A percentile compares a stretch with the other conserved stretches of the same genome.
These are phyloP conservation scores for Suhomyces choctaworum DNA, from an alignment of 1,139 yeast genomes.

Conservation along the genomic window DNA sequence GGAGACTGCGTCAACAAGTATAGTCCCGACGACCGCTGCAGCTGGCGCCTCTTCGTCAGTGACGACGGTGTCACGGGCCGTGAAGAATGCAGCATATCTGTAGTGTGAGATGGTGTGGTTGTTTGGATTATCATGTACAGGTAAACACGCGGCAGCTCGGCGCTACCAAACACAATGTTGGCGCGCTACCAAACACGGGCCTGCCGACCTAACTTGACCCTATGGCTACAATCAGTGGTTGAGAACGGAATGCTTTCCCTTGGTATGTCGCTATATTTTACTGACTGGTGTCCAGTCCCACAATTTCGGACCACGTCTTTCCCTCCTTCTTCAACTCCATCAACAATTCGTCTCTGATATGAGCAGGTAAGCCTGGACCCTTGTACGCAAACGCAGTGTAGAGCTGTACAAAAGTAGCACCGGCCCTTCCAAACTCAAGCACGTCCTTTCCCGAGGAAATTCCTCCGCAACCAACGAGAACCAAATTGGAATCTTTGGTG, in stretches of 20 bases:
- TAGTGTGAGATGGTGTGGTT: too few species aligned
- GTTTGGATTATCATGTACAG: too few species aligned
- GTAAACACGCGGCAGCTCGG: too few species aligned
- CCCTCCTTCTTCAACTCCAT: slow-evolving; percentile 69
- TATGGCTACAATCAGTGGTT: too few species aligned
- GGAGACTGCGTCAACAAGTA: slow-evolving; percentile 44
- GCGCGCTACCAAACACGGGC: too few species aligned
- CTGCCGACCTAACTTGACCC: too few species aligned
- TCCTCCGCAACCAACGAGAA: slow-evolving; percentile 94
- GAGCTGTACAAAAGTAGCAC: slow-evolving; percentile 82
- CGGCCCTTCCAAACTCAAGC: slow-evolving; percentile 88
- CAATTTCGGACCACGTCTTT: slow-evolving; percentile 78
- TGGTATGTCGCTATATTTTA: neutral
- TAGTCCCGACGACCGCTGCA: slow-evolving; percentile 45
- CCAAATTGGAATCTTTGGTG: slow-evolving; percentile 69
- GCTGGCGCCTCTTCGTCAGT: slow-evolving; percentile 24
- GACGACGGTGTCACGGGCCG: slow-evolving; percentile 19
- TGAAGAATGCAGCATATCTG: slow-evolving; percentile 12
- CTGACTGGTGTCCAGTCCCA: slow-evolving; percentile 64
- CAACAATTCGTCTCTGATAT: slow-evolving; percentile 74
- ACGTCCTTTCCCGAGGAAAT: slow-evolving; percentile 83
- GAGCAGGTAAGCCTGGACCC: slow-evolving; percentile 86
- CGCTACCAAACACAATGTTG: neutral
- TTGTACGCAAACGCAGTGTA: slow-evolving; percentile 90
- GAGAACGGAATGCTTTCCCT: too few species aligned